phyloP scores from a whole-genome alignment of 768 basidiomycete genomes.

The Phaffia tasmanica region DNA sequence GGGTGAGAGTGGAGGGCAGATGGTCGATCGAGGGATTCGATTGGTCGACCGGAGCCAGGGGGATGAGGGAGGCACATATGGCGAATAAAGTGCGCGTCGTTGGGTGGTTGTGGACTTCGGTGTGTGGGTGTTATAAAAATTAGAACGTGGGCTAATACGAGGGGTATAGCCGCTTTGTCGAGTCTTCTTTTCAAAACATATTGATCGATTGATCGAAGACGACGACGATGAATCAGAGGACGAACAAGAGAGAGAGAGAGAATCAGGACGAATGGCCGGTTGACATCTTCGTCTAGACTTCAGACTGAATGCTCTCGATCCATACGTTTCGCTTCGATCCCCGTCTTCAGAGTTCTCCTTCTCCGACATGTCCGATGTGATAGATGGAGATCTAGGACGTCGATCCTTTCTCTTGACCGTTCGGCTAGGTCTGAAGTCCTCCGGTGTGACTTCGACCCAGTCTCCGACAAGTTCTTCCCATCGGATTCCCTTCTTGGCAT shows the following conservation, averaged over 20 bases:
- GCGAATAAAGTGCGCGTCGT: too few species aligned
- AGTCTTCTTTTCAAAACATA: not conserved
- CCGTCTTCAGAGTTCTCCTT: not conserved
- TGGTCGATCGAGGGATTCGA: too few species aligned
- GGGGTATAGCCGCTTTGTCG: not conserved
- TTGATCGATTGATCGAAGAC: not conserved
- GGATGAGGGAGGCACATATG: too few species aligned
- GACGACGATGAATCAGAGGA: not conserved
- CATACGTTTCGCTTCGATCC: not conserved
- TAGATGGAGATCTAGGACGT: not conserved
- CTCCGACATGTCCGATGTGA: not conserved
- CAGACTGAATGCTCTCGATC: not conserved
- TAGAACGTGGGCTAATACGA: too few species aligned
- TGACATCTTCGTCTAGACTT: too few species aligned
- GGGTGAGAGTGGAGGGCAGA: too few species aligned
- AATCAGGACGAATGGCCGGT: too few species aligned
- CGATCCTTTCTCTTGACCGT: not conserved
- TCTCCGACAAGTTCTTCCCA: constrained; percentile 18
- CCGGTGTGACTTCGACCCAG: constrained; percentile 16
- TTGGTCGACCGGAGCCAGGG: too few species aligned
- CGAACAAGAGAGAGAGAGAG: not conserved
- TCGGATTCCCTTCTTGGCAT: constrained; percentile 11
- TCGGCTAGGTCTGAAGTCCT: not conserved
- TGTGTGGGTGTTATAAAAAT: too few species aligned
- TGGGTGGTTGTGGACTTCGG: too few species aligned